Evolutionary conservation across 2,329 filamentous ascomycete genomes (phyloP).

Genomic region (Colletotrichum orbiculare): DNA sequence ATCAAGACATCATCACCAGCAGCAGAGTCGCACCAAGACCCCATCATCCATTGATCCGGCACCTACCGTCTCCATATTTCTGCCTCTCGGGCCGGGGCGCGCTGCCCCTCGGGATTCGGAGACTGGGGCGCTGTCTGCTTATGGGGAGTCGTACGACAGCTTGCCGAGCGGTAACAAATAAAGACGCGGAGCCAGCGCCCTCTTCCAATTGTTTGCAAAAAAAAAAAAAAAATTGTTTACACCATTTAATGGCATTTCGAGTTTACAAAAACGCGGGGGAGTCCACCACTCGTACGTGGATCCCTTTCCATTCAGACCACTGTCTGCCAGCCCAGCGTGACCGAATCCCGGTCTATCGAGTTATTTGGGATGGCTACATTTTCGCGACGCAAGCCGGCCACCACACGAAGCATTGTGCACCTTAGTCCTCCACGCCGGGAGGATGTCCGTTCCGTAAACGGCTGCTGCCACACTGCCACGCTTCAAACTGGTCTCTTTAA

Average conservation of each 20-base stretch:
- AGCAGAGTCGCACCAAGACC: not conserved
- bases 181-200: not conserved
- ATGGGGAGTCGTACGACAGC: slow-evolving; percentile 34
- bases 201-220: not conserved
- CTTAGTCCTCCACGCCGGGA: slow-evolving; percentile 11
- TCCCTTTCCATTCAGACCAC: too few relatives aligned
- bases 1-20: not conserved
- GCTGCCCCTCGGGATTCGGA: slow-evolving; percentile 29
- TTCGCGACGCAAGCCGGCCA: slow-evolving; percentile 1
- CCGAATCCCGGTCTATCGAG: slow-evolving; percentile 23
- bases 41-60: slow-evolving; percentile 20
- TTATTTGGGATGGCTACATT: slow-evolving; percentile 11
- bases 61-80: slow-evolving; percentile 13
- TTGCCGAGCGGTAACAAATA: slow-evolving; percentile 15
- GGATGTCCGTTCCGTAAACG: not conserved
- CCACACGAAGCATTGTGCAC: not conserved
- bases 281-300: not conserved
- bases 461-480: slow-evolving; percentile 11
- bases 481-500: slow-evolving; percentile 34
- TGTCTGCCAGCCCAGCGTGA: slow-evolving; percentile 3
- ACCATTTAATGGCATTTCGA: not conserved
- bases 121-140: slow-evolving; percentile 12
- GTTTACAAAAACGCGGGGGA: slow-evolving; percentile 6
- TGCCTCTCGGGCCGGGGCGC: slow-evolving; percentile 13
- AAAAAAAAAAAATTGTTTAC: not conserved